Evolutionary conservation across 2,329 filamentous ascomycete species (phyloP).

Genomic region (Cordyceps tenuipes): DNA sequence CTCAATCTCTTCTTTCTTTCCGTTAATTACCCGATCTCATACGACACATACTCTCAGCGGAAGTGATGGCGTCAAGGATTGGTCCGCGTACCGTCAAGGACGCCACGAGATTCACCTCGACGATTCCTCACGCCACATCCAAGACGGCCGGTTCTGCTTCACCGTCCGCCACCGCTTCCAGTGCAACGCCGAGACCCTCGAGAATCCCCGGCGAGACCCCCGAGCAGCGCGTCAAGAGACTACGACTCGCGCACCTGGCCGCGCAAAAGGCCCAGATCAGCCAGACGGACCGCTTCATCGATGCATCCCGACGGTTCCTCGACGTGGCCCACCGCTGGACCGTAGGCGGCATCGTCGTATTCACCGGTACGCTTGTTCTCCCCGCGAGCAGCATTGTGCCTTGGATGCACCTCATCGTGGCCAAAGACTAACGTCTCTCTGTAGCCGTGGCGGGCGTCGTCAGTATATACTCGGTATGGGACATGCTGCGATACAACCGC

Average conservation of each 20-base stretch:
- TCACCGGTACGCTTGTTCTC: constrained; percentile 39
- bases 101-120: constrained; percentile 61
- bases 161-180: constrained; percentile 10
- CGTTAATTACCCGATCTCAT: not conserved
- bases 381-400: not conserved
- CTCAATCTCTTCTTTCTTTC: not conserved
- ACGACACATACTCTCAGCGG: not conserved
- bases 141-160: constrained; percentile 38
- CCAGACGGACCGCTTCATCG: constrained; percentile 41
- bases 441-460: constrained; percentile 47
- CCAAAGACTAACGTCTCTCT: not conserved
- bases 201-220: constrained; percentile 48
- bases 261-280: constrained; percentile 52
- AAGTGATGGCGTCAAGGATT: constrained; percentile 33
- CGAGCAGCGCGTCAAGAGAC: constrained; percentile 59
- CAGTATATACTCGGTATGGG: constrained; percentile 50
- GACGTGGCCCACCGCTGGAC: constrained; percentile 50
- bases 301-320: constrained; percentile 39
- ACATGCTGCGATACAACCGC: constrained; percentile 54
- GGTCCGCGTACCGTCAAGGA: constrained; percentile 64
- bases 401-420: not conserved
- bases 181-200: constrained; percentile 19
- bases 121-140: constrained; percentile 54
- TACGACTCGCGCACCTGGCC: constrained; percentile 60
- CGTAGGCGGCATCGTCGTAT: constrained; percentile 45